phyloP scores from a whole-genome alignment of 208 protist genomes.

The Acanthamoeba healyi region DNA sequence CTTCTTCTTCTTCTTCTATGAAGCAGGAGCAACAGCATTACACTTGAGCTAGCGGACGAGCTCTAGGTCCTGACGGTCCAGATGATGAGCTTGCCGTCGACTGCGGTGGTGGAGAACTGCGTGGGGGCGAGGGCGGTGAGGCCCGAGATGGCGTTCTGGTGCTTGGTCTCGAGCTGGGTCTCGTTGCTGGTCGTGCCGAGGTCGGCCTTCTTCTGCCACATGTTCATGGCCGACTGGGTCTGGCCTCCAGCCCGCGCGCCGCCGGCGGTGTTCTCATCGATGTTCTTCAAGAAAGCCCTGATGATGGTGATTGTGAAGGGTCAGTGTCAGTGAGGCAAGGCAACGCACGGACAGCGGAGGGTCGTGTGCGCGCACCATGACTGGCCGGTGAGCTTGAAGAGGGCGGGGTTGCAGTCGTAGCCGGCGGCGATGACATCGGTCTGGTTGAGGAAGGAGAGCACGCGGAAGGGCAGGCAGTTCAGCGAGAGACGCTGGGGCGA shows the following conservation, averaged over 20 bases:
- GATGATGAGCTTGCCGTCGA: constrained; percentile 87
- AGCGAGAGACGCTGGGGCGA: constrained; percentile 72
- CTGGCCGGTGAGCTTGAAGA: constrained; percentile 73
- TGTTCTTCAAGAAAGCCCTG: constrained; percentile 77
- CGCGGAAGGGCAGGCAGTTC: constrained; percentile 81
- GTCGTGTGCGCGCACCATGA: constrained; percentile 51
- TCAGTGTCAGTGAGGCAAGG: not conserved
- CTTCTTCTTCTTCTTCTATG: too few relatives aligned
- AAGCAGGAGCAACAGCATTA: too few relatives aligned
- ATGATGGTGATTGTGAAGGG: not conserved
- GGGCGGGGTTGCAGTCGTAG: constrained; percentile 85
- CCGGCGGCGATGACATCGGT: constrained; percentile 85
- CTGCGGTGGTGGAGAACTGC: constrained; percentile 85
- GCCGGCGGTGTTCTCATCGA: constrained; percentile 28
- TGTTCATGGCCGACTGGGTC: constrained; percentile 78
- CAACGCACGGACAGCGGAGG: not conserved
- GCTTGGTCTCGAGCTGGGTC: constrained; percentile 80
- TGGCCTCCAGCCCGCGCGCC: not conserved
- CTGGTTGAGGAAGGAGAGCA: constrained; percentile 82
- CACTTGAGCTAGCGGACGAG: too few relatives aligned
- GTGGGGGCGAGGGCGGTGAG: constrained; percentile 68
- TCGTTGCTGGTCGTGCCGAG: constrained; percentile 76
- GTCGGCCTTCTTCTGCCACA: constrained; percentile 87
- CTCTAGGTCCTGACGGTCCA: constrained; percentile 76
- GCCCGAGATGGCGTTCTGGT: constrained; percentile 87